Conservation (phyloP, 1,284 basidiomycete genomes). For the Trichosporon sp. region DNA sequence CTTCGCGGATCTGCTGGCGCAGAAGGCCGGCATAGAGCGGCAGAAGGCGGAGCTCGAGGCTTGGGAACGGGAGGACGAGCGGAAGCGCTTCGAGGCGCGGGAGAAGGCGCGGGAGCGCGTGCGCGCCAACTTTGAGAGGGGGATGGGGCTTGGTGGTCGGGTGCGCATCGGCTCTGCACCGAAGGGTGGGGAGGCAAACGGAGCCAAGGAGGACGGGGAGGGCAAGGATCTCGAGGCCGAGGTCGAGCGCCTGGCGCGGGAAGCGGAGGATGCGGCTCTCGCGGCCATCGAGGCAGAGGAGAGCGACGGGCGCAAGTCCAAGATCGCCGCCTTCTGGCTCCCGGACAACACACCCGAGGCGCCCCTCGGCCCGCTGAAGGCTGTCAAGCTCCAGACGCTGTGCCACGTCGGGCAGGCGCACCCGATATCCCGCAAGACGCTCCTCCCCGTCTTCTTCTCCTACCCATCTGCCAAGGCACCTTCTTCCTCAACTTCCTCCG, state of each 20-base stretch:
- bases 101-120: constrained; percentile 77
- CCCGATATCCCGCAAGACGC: constrained; percentile 63
- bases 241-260: constrained; percentile 64
- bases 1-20: constrained; percentile 49
- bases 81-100: constrained; percentile 62
- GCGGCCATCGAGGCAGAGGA: constrained; percentile 77
- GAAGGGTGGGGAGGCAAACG: background rate
- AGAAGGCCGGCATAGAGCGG: constrained; percentile 81
- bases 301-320: constrained; percentile 67
- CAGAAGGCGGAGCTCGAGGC: constrained; percentile 71
- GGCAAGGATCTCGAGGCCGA: constrained; percentile 60
- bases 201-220: background rate
- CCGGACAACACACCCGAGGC: constrained; percentile 78
- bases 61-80: constrained; percentile 68
- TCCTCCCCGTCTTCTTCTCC: constrained; percentile 70
- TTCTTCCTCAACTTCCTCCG: background rate
- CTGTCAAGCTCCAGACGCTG: constrained; percentile 77
- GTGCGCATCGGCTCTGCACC: background rate
- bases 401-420: constrained; percentile 68
- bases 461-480: constrained; percentile 49
- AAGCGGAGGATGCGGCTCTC: constrained; percentile 80
- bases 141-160: constrained; percentile 55
- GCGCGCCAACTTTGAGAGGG: constrained; percentile 75
- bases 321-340: constrained; percentile 92
- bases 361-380: constrained; percentile 60